Evolutionary conservation across 2,329 filamentous ascomycete genomes (phyloP).

Genomic region (Botrytis galanthina): DNA sequence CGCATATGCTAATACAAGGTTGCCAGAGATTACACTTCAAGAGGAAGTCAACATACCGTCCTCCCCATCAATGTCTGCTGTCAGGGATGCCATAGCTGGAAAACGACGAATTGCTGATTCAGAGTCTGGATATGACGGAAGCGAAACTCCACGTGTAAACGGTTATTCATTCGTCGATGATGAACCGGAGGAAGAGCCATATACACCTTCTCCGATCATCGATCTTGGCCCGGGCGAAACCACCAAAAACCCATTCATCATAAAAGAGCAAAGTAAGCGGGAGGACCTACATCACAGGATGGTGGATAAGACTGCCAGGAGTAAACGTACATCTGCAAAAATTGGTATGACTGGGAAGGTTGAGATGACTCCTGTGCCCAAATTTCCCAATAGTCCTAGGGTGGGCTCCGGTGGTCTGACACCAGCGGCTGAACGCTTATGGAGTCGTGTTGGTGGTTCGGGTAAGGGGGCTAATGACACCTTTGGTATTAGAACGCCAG

Average conservation of each 20-base stretch:
- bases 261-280: conserved; percentile 70
- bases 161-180: conserved; percentile 95
- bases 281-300: conserved; percentile 83
- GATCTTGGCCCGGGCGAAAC: conserved; percentile 58
- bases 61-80: conserved; percentile 80
- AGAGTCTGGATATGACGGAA: conserved; percentile 55
- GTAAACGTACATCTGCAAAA: conserved; percentile 61
- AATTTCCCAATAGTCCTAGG: conserved; percentile 65
- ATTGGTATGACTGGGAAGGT: conserved; percentile 59
- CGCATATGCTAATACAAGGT: conserved; percentile 78
- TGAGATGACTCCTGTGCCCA: conserved; percentile 62
- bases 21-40: conserved; percentile 52
- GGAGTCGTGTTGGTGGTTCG: conserved; percentile 56
- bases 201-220: conserved; percentile 46
- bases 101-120: conserved; percentile 60
- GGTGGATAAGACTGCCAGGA: conserved; percentile 76
- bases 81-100: conserved; percentile 81
- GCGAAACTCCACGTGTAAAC: conserved; percentile 85
- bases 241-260: conserved; percentile 76
- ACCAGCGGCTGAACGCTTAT: conserved; percentile 69
- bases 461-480: conserved; percentile 33
- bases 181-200: conserved; percentile 54
- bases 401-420: conserved; percentile 57
- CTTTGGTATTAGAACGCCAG: conserved; percentile 34
- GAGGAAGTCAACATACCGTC: conserved; percentile 53